Conservation (phyloP, 345 rosid species). For the Salix arbutifolia region DNA sequence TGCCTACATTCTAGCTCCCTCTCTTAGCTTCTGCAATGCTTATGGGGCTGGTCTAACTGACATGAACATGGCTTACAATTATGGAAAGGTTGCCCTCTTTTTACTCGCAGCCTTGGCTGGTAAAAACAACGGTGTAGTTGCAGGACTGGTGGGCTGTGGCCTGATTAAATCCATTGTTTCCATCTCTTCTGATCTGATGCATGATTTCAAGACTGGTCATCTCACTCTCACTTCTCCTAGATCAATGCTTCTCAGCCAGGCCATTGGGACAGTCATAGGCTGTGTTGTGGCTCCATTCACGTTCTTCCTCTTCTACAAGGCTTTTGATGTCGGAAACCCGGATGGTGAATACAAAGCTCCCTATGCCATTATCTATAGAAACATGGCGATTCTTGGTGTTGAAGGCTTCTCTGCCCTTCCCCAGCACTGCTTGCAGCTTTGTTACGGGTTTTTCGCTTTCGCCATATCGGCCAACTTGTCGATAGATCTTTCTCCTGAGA, state of each 20-base stretch:
- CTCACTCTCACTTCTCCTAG: constrained; percentile 84
- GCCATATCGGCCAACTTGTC: constrained; percentile 60
- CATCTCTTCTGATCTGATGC: constrained; percentile 89
- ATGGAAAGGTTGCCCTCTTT: constrained; percentile 87
- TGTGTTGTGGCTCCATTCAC: constrained; percentile 84
- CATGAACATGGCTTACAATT: constrained; percentile 96
- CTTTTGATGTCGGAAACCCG: constrained; percentile 85
- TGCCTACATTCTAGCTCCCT: constrained; percentile 82
- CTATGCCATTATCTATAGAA: constrained; percentile 75
- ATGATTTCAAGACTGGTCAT: constrained; percentile 90
- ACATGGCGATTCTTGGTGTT: constrained; percentile 92
- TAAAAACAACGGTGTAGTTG: constrained; percentile 64
- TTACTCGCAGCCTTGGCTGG: constrained; percentile 73
- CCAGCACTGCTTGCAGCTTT: constrained; percentile 69
- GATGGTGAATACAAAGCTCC: constrained; percentile 94
- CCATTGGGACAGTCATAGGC: constrained; percentile 80
- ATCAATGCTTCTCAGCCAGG: constrained; percentile 83
- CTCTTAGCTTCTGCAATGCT: constrained; percentile 92
- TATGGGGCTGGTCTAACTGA: constrained; percentile 93
- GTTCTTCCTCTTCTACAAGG: constrained; percentile 81
- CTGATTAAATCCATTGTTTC: constrained; percentile 81
- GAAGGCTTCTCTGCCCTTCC: constrained; percentile 97
- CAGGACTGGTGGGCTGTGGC: constrained; percentile 87
- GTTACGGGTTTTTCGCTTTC: constrained; percentile 75
- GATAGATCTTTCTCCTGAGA: constrained; percentile 52